Conservation (phyloP, 805 yeast species). For the Candida vartiovaarae region DNA sequence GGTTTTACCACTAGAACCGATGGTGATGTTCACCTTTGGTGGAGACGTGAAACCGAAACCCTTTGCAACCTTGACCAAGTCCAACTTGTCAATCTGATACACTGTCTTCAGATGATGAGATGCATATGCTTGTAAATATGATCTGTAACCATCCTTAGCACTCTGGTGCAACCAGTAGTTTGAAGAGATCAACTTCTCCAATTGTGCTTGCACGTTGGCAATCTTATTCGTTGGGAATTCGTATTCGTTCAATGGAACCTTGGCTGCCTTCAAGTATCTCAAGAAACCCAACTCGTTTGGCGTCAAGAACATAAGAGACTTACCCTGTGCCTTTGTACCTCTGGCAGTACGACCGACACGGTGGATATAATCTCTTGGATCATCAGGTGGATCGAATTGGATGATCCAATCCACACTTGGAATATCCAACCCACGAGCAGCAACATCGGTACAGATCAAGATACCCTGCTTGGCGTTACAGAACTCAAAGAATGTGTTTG, state of each 20-base stretch:
- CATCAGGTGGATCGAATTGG: constrained; percentile 99
- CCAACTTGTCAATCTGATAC: constrained; percentile 91
- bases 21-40: constrained; percentile 93
- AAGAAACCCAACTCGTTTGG: constrained; percentile 93
- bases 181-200: constrained; percentile 83
- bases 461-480: constrained; percentile 96
- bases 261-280: constrained; percentile 91
- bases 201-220: constrained; percentile 92
- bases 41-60: constrained; percentile 94
- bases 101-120: constrained; percentile 95
- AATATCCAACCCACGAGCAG: constrained; percentile 97
- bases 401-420: constrained; percentile 99
- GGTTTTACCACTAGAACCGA: constrained; percentile 84
- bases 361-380: constrained; percentile 98
- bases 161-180: constrained; percentile 92
- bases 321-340: constrained; percentile 85
- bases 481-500: constrained; percentile 96
- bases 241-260: constrained; percentile 94
- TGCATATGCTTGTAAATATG: constrained; percentile 95
- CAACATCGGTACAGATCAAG: constrained; percentile 94
- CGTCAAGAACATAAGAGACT: constrained; percentile 88
- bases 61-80: constrained; percentile 88
- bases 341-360: constrained; percentile 99
- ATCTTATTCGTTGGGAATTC: constrained; percentile 93
- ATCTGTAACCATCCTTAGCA: constrained; percentile 96